Evolutionary conservation across 176 grass and related monocot genomes (phyloP), one percentile per base, ranked within the genome.

Genomic region (Triticum monococcum): DNA sequence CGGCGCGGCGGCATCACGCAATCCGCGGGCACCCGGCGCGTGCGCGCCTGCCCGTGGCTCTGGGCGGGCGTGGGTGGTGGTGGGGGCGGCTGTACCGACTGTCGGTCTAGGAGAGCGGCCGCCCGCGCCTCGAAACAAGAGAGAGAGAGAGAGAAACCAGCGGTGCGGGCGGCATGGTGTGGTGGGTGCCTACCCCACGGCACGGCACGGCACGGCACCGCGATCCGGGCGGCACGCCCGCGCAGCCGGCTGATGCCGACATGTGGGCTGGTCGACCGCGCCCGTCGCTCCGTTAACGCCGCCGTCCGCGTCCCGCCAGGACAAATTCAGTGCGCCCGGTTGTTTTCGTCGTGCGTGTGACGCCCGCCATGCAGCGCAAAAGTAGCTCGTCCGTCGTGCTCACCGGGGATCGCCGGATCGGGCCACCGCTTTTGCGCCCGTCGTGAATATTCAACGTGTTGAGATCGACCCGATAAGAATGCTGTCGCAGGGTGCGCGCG

Each of bases 1-100:
- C 86, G 82, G 82, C 78, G 83, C 72, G 83, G 89, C 75, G 82
- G 80, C 77, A 81, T 88, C 78, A 85, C 90, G 90, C 86, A 68
- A 88, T 82, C 71, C 70, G 71, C 86, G 86, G 86, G 37, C 23
- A 64, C 70, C 86, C 86, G 86, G 82, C 90, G 90, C 86, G 86
- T 91, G 89, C 86, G 86, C 81, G 89, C 66, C 61, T 62, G 89
- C 66, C 61, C 50, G 81, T 80, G 43, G 65, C 40, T 26, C 40
- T 26, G 37, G 5, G 80, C 66, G 37, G 5, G 80, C 46, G 64
- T 10, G 72, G 18, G 68, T 36, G 69, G 38, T 73, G 70, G 67
- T 64, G 89, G 75, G 81, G 12, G 23, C 20, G 26, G 28, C 85
- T 3, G 81, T 63, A 81, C 86, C 12, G 11, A 4, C 86, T 91